Conservation (phyloP, 768 basidiomycete species). For the Mycena amicta region DNA sequence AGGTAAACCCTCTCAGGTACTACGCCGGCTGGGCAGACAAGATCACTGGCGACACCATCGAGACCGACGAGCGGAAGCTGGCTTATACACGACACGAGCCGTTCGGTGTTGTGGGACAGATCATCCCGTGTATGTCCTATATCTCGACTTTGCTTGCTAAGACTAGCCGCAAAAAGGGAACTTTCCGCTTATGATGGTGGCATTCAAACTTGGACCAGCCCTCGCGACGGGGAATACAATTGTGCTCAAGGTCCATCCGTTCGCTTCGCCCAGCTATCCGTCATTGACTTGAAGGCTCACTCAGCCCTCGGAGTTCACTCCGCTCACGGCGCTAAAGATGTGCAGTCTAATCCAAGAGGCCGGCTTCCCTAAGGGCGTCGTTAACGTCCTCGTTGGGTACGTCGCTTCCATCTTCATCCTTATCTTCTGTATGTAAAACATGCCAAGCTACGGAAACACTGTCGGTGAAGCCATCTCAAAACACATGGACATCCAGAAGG, state of each 20-base stretch:
- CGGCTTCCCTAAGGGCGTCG: slow-evolving; percentile 61
- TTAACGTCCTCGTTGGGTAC: slow-evolving; percentile 61
- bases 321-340: slow-evolving; percentile 51
- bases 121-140: slow-evolving; percentile 63
- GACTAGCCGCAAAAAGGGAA: not conserved
- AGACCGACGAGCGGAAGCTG: slow-evolving; percentile 39
- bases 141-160: slow-evolving; percentile 57
- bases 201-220: slow-evolving; percentile 64
- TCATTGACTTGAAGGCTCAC: slow-evolving; percentile 42
- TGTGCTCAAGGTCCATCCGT: slow-evolving; percentile 37
- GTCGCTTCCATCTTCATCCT: slow-evolving; percentile 32
- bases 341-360: slow-evolving; percentile 51
- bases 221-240: slow-evolving; percentile 64
- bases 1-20: slow-evolving; percentile 27
- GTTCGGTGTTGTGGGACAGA: slow-evolving; percentile 55
- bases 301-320: slow-evolving; percentile 65
- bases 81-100: slow-evolving; percentile 67
- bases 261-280: too few species aligned
- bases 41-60: slow-evolving; percentile 32
- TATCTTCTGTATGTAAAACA: not conserved
- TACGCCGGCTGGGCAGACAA: not conserved
- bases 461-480: slow-evolving; percentile 58
- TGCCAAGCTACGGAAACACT: slow-evolving; percentile 23
- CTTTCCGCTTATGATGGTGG: slow-evolving; percentile 38
- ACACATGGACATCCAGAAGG: slow-evolving; percentile 59